Evolutionary conservation across 2,329 filamentous ascomycete genomes (phyloP).

Genomic region (Helotiales sp.): DNA sequence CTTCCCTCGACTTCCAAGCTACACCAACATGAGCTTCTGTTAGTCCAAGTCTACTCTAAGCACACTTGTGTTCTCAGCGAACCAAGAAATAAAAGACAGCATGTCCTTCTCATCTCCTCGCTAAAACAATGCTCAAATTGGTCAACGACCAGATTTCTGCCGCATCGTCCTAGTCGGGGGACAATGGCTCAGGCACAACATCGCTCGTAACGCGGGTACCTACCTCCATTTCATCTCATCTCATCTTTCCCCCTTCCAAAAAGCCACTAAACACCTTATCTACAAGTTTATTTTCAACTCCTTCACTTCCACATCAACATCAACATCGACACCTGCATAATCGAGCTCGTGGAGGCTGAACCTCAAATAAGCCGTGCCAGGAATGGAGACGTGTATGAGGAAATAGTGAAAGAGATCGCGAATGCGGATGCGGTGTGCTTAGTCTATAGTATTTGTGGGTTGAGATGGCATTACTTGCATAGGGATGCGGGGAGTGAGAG

Average conservation of each 20-base stretch:
- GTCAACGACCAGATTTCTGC: constrained; percentile 2
- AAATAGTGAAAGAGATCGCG: neutral
- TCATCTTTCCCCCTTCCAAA: neutral
- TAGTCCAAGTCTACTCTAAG: too few relatives aligned
- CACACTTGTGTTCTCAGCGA: neutral
- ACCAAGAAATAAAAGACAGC: neutral
- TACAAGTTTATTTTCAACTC: neutral
- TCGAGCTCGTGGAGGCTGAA: neutral
- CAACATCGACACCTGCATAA: neutral
- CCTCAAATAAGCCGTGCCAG: neutral
- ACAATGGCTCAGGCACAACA: neutral
- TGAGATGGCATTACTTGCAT: constrained; percentile 1
- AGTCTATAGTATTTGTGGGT: neutral
- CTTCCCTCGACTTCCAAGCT: neutral
- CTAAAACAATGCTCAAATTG: neutral
- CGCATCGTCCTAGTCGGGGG: neutral
- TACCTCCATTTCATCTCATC: neutral
- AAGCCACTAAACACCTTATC: neutral
- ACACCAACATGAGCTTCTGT: neutral
- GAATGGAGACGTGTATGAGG: neutral
- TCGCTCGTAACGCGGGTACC: neutral
- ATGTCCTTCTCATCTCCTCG: neutral
- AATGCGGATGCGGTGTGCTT: neutral
- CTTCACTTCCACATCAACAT: neutral
- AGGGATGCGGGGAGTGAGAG: neutral